Evolutionary conservation across 805 yeast genomes (phyloP).

Genomic region (Starmerella sp.): DNA sequence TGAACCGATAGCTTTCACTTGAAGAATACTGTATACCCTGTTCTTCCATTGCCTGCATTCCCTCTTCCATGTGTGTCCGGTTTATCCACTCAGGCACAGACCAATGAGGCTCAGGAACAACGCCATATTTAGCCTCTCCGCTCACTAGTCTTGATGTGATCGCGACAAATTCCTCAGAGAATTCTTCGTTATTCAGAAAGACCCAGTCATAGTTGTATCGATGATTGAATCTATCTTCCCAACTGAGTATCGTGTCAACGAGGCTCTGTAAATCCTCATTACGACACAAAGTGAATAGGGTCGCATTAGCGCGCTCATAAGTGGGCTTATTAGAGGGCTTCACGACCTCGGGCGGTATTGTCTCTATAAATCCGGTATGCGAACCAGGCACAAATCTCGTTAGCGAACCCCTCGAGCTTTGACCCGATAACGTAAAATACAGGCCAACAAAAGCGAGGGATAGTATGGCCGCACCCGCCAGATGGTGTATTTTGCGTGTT

Average conservation of each 20-base stretch:
- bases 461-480: background rate
- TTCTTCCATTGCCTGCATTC: slow-evolving; percentile 71
- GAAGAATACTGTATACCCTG: slow-evolving; percentile 73
- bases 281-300: slow-evolving; percentile 72
- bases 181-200: slow-evolving; percentile 74
- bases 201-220: slow-evolving; percentile 93
- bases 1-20: slow-evolving; percentile 72
- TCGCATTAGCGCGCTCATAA: slow-evolving; percentile 50
- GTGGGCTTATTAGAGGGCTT: background rate
- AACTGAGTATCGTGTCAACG: slow-evolving; percentile 51
- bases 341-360: background rate
- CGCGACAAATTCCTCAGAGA: slow-evolving; percentile 50
- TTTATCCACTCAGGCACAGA: slow-evolving; percentile 46
- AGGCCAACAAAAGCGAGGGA: background rate
- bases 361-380: background rate
- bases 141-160: slow-evolving; percentile 43
- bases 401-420: background rate
- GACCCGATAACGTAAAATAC: background rate
- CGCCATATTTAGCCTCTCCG: slow-evolving; percentile 62
- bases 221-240: slow-evolving; percentile 84
- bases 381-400: background rate
- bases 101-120: slow-evolving; percentile 52
- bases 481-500: background rate
- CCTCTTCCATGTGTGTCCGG: slow-evolving; percentile 40
- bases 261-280: slow-evolving; percentile 75